Base-by-base conservation (phyloP, 805 yeast species). In the Ogataea dorogensis region DNA sequence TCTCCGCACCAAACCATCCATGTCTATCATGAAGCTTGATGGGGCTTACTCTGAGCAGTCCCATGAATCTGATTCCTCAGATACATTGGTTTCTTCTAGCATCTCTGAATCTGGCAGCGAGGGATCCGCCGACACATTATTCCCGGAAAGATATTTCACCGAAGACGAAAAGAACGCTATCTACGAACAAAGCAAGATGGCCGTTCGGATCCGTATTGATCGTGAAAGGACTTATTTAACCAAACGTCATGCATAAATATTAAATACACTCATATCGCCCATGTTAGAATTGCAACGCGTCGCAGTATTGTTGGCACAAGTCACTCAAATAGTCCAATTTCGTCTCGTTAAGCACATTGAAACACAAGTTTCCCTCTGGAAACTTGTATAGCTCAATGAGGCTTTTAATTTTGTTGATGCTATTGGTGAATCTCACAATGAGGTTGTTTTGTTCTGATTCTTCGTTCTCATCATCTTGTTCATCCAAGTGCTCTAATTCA, bases 401-500 rank as follows among this genome's bases (percentile, higher is more conserved):
- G 7, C 47, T 47, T 37, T 61, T 60, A 20, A 63, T 63, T 41
- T 58, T 55, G 28, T 46, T 50, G 32, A 63, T 59, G 38, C 62
- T 59, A 29, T 47, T 52, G 14, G 59, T 61, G 41, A 60, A 63
- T 31, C 53, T 55, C 34, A 50, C 37, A 31, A 60, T 58, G 25
- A 61, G 34, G 27, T 50, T 45, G 29, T 51, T 51, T 22, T 53
- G 49, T 7, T 46, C 44, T 17, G 42, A 50, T 9, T 41, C 36
- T 7, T 47, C 54, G 7, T 44, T 44, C 2, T 30, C 33, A 2
- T 40, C 42, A 12, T 33, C 46, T 17, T 44, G 47, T 12, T 46
- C 47, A 31, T 59, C 64, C 5, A 61, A 27, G 38, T 63, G 67
- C 39, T 74, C 81, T 2, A 81, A 66, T 47, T 81, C 83, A 17